Base-by-base conservation (phyloP, 2,329 filamentous ascomycete genomes). In the Fusarium buharicum region DNA sequence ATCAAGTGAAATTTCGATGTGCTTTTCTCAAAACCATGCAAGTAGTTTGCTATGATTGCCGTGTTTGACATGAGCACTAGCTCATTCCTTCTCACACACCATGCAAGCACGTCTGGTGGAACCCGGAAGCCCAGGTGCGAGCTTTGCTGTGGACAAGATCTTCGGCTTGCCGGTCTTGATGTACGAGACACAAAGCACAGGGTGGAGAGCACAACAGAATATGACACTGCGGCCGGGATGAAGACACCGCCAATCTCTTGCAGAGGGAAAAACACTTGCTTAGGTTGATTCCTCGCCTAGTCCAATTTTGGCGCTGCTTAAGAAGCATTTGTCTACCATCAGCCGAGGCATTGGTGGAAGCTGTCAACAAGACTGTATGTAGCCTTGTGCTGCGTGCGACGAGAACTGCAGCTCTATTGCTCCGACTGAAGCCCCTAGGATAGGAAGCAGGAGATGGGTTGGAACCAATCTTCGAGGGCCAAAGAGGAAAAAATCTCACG, bases 91-190 rank as follows among this genome's bases (percentile, higher is more conserved):
- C 18, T 45, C 48, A 56, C 50, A 61, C 48, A 37, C 40, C 50
- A 53, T 47, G 46, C 51, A 55, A 60, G 50, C 56, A 65, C 37
- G 55, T 14, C 39, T 37, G 27, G 63, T 68, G 50, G 48, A 62
- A 63, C 59, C 59, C 56, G 28, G 50, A 44, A 60, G 33, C 40
- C 50, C 47, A 56, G 43, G 39, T 22, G 34, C 38, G 39, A 54
- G 45, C 49, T 51, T 45, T 50, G 34, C 34, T 47, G 40, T 54
- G 46, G 46, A 48, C 38, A 50, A 44, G 45, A 45, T 64, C 54
- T 59, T 55, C 37, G 49, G 34, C 41, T 55, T 63, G 41, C 45
- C 28, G 61, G 40, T 37, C 37, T 47, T 51, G 57, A 49, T 56
- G 30, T 38, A 59, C 45, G 34, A 51, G 48, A 51, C 49, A 66